A percentile compares a stretch with the other conserved stretches of the same genome.
Conservation (phyloP, 495 filamentous ascomycete species). For the Xylaria intraflava region DNA sequence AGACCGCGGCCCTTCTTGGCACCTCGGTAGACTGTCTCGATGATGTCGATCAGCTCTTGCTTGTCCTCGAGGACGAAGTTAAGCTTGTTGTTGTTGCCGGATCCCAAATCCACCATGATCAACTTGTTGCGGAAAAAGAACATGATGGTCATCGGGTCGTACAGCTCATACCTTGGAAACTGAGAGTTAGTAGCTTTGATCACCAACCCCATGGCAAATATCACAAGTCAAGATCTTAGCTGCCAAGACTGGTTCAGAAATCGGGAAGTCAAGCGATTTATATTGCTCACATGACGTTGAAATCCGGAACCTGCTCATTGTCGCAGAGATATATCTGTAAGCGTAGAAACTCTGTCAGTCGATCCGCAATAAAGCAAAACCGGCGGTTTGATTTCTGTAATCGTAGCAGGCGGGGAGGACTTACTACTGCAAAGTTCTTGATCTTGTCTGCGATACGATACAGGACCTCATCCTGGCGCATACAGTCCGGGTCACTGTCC, state of each 20-base stretch:
- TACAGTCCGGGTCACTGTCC: conserved; percentile 48
- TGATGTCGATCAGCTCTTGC: conserved; percentile 96
- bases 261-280: too few relatives aligned
- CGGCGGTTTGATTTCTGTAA: not conserved
- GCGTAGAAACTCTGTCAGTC: not conserved
- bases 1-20: conserved; percentile 95
- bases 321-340: conserved; percentile 73
- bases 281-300: conserved; percentile 75
- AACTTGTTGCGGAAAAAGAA: conserved; percentile 99
- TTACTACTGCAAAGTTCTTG: conserved; percentile 84
- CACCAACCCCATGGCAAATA: too few relatives aligned
- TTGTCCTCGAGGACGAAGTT: conserved; percentile 98
- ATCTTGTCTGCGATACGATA: conserved; percentile 83
- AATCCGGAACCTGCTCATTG: conserved; percentile 85
- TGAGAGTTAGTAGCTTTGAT: not conserved
- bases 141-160: conserved; percentile 66
- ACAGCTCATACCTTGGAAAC: conserved; percentile 46
- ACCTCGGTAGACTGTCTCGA: conserved; percentile 95
- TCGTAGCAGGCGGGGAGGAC: not conserved
- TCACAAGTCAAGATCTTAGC: too few relatives aligned
- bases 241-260: too few relatives aligned
- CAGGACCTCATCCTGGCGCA: conserved; percentile 91
- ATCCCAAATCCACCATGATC: conserved; percentile 98
- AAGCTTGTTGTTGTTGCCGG: conserved; percentile 89
- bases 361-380: not conserved